Evolutionary conservation across 1,284 basidiomycete genomes (phyloP), one percentile per base, ranked within the genome.

Genomic region (Omphalotus olearius): DNA sequence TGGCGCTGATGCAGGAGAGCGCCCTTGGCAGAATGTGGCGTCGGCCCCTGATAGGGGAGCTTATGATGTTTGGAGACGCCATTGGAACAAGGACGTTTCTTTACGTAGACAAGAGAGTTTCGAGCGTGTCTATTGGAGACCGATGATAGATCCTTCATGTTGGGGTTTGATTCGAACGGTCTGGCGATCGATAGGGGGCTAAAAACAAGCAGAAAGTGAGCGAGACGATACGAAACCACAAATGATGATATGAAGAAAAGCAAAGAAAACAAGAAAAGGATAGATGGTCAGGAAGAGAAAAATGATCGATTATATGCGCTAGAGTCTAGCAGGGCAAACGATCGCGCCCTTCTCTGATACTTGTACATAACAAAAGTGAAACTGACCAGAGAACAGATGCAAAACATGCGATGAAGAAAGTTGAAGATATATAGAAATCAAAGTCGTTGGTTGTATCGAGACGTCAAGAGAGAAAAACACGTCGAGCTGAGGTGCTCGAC

Each of bases 81-180:
- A 68, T 85, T 70, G 28, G 87, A 88, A 26, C 88, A 89, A 18
- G 88, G 88, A 53, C 86, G 85, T 68, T 86, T 91, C 82, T 83
- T 88, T 47, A 85, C 83, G 60, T 90, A 91, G 56, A 82, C 73
- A 50, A 78, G 68, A 56, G 74, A 70, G 62, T 74, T 79, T 66
- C 86, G 82, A 57, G 81, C 73, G 58, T 75, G 72, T 62, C 77
- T 79, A 64, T 72, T 75, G 28, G 80, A 74, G 62, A 78, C 65
- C 39, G 70, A 70, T 33, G 84, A 78, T 55, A 77, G 70, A 71
- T 91, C 88, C 74, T 91, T 91, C 88, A 91, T 90, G 66, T 72
- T 70, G 63, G 23, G 60, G 60, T 72, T 67, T 57, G 72, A 64
- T 60, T 69, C 69, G 62, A 70, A 67, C 57, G 65, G 61, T 57